phyloP scores from a whole-genome alignment of 2,329 filamentous ascomycete species.

The Fusarium clavum region DNA sequence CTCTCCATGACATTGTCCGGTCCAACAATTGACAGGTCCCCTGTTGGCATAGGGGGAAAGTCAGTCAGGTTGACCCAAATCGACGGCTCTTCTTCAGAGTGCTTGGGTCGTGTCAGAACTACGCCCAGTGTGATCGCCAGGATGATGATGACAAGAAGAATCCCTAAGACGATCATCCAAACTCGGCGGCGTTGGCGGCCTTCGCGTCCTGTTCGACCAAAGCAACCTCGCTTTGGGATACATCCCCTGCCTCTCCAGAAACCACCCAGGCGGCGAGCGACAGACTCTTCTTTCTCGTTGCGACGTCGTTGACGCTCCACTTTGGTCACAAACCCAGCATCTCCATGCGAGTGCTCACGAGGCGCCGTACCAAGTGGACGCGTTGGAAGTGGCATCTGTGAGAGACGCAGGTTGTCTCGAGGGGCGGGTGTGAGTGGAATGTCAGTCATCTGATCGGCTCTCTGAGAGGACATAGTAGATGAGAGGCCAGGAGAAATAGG shows the following conservation, averaged over 20 bases:
- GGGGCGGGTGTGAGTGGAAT: constrained; percentile 64
- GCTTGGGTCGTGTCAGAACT: constrained; percentile 57
- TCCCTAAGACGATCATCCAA: constrained; percentile 64
- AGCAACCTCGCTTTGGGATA: constrained; percentile 72
- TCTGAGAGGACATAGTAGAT: constrained; percentile 70
- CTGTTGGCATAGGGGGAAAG: constrained; percentile 88
- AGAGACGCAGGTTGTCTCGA: constrained; percentile 27
- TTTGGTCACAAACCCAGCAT: constrained; percentile 56
- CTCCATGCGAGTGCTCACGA: constrained; percentile 57
- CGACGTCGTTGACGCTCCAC: constrained; percentile 65
- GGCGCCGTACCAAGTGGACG: constrained; percentile 60
- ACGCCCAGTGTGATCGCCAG: constrained; percentile 69
- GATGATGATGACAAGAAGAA: constrained; percentile 66
- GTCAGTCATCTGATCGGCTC: constrained; percentile 69
- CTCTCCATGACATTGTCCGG: constrained; percentile 74
- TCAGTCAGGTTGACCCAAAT: constrained; percentile 87
- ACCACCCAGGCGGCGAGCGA: constrained; percentile 67
- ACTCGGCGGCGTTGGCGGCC: constrained; percentile 72
- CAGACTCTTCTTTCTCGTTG: constrained; percentile 74
- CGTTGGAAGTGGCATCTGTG: constrained; percentile 54
- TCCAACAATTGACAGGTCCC: constrained; percentile 81
- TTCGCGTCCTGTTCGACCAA: constrained; percentile 71
- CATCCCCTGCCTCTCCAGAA: constrained; percentile 75
- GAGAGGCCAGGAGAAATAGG: constrained; percentile 72
- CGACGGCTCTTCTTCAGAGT: constrained; percentile 50